Evolutionary conservation across 352 stramenopile species (phyloP), one percentile per base, ranked within the genome.

Genomic region (Globisporangium nodosum): DNA sequence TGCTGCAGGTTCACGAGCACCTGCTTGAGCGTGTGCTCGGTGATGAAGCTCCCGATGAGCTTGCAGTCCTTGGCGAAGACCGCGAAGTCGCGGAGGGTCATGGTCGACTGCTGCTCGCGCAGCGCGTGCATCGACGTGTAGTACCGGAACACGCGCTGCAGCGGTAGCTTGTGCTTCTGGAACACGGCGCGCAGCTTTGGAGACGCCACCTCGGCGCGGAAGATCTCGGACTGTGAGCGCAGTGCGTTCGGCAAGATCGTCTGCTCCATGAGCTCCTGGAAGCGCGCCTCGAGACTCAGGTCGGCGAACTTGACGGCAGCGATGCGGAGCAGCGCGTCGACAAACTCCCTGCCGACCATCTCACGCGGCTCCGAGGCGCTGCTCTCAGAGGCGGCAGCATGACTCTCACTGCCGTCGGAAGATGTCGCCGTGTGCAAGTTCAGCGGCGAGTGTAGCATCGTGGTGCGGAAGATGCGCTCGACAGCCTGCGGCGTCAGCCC

Each of bases 101-200:
- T 73, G n/a, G 83, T 90, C 42, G 81, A 90, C 56, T 88, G 80
- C 54, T 86, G 73, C 66, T 90, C 79, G 31, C 79, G 83, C 35
- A 88, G 63, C 16, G 73, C 70, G 52, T 91, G 74, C 81, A 93
- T 90, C 18, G 76, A 87, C 31, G 81, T 70, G 60, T 91, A 93
- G 61, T 93, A 93, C 8, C 79, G 77, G 51, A 93, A 93, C 31
- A 90, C 65, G n/a, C 73, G 68, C 58, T 91, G 84, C 20, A 93
- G 74, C 18, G 65, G 56, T 16, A 60, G 63, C 53, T 93, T 93
- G 71, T 90, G 74, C 33, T 79, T 73, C 45, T 89, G 76, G 59
- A 88, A 91, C 5, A 93, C 78, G 7, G 79, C 79, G 3, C 76
- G 78, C 27, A 93, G 71, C 46, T 90, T 88, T 15, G 76, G 70